A percentile compares a stretch with the other conserved stretches of the same genome.
Conservation (phyloP, 2,329 filamentous ascomycete species). For the Penicillium verrucosum region DNA sequence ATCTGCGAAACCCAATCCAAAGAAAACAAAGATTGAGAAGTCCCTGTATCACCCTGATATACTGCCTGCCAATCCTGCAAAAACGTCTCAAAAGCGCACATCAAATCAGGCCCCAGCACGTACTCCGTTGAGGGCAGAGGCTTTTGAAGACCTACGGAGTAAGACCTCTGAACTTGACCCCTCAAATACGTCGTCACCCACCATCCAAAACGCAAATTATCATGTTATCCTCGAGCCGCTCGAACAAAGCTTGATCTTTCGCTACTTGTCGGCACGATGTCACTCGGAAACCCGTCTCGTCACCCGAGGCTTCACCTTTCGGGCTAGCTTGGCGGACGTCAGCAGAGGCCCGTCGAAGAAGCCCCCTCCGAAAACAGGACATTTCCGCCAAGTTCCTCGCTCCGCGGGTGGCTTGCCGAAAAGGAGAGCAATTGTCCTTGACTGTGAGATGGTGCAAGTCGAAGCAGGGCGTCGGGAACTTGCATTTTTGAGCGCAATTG, state of each 20-base stretch:
- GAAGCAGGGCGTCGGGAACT: slow-evolving; percentile 28
- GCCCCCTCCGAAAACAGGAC: neutral
- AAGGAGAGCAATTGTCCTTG: slow-evolving; percentile 41
- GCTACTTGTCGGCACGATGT: slow-evolving; percentile 5
- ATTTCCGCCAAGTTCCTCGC: slow-evolving; percentile 4
- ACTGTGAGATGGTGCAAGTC: slow-evolving; percentile 51
- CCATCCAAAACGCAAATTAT: neutral
- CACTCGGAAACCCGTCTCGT: slow-evolving; percentile 5
- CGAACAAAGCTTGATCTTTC: slow-evolving; percentile 6
- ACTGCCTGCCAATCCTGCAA: neutral
- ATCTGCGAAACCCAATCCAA: neutral
- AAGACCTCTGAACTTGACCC: neutral
- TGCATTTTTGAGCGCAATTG: slow-evolving; percentile 42
- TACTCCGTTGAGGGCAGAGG: neutral
- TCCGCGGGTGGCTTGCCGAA: neutral
- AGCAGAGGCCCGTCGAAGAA: slow-evolving; percentile 1
- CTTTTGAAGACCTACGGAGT: neutral
- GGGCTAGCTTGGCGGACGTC: neutral
- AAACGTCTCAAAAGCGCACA: neutral
- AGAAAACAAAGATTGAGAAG: neutral
- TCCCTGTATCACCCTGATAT: neutral
- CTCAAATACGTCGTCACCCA: neutral
- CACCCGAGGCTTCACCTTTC: neutral
- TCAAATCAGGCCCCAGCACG: neutral
- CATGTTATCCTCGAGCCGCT: neutral